phyloP scores from a whole-genome alignment of 768 basidiomycete genomes.

The Collybia nuda region DNA sequence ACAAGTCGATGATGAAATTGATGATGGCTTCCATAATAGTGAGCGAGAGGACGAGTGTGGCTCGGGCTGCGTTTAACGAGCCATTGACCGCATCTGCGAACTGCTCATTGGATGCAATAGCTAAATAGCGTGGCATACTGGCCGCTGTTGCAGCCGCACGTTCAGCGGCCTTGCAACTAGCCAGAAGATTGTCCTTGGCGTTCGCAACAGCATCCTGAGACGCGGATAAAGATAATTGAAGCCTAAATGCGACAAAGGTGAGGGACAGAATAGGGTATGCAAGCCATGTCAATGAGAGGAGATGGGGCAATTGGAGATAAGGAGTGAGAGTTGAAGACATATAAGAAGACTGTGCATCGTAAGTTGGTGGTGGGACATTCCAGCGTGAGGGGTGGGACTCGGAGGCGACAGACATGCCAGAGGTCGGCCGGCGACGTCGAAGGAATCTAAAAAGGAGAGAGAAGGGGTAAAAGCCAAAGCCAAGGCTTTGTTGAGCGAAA shows the following conservation, averaged over 20 bases:
- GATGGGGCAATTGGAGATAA: conserved; percentile 80
- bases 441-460: conserved; percentile 22
- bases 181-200: conserved; percentile 74
- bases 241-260: conserved; percentile 81
- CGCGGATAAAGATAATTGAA: conserved; percentile 70
- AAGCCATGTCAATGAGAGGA: conserved; percentile 87
- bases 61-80: conserved; percentile 74
- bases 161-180: conserved; percentile 86
- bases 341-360: conserved; percentile 47
- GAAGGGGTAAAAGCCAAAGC: conserved; percentile 78
- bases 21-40: conserved; percentile 86
- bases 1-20: conserved; percentile 90
- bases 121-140: conserved; percentile 88
- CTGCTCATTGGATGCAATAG: conserved; percentile 78
- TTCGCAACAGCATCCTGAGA: conserved; percentile 65
- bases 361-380: conserved; percentile 53
- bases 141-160: conserved; percentile 78
- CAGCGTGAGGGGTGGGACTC: conserved; percentile 28
- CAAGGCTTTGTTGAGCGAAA: too few relatives aligned
- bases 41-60: conserved; percentile 68
- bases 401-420: conserved; percentile 27
- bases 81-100: conserved; percentile 79
- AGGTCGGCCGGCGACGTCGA: conserved; percentile 51
- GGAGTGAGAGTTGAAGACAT: conserved; percentile 57
- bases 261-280: conserved; percentile 90